Base-by-base conservation (phyloP, 1,284 basidiomycete species). In the Microbotryum silenes-acaulis region DNA sequence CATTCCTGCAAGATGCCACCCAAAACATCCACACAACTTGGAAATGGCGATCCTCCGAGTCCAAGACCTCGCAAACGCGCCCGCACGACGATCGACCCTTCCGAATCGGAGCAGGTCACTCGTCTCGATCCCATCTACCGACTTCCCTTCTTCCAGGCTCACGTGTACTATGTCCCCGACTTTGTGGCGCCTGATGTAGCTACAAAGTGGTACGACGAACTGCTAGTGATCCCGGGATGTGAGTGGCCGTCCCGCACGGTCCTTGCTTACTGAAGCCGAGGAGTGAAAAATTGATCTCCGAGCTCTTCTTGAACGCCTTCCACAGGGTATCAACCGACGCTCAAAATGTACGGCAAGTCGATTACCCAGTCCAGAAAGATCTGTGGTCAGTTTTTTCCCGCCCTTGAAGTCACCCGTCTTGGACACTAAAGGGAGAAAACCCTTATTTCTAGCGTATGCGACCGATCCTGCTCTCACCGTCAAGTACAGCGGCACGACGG, bases 341-440 rank as follows among this genome's bases (percentile, higher is more conserved):
- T 82, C n/a, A 79, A 77, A 56, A 74, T 82, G 50, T 81, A 82
- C 69, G 81, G 81, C n/a, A 75, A 76, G 25, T 71, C 73, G 23
- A 77, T 81, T 53, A 71, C 71, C 6, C 81, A 82, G 67, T 78
- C 77, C 16, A 75, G 81, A 8, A 74, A 76, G 23, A 80, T 81
- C 31, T 77, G 78, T 23, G 72, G 73, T 65, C 47, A 20, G 58
- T 52, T 49, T 47, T 7, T 10, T 33, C 18, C 6, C 42, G n/a
- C 7, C 6, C 3, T 27, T 42, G n/a, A 10, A 25, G 7, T 33
- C 6, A 10, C 42, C 23, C 16, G 20, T 21, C 0, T 42, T 18
- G 3, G 2, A 9, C 12, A 9, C 44, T 25, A 4, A 23, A 8
- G 20, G 20, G 20, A 33, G 21, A 51, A 51, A 9, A 23, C 3